Percentiles rank a stretch among this genome's conserved stretches.
Evolutionary conservation across 768 basidiomycete genomes (phyloP).

Genomic region (Tylopilus cervinicoccineus): DNA sequence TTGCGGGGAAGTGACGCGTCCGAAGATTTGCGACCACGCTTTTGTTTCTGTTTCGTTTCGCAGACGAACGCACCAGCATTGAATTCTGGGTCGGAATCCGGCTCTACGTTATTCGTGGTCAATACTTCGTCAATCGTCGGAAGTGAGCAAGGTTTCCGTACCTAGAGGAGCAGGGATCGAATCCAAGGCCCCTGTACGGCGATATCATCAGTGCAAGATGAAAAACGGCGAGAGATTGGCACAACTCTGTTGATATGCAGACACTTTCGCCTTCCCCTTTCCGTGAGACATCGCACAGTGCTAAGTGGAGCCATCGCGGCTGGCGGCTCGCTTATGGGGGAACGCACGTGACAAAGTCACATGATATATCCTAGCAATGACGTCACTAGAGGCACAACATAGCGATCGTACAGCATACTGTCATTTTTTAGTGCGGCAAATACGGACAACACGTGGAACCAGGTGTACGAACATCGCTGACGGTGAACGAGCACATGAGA

Average conservation of each 20-base stretch:
- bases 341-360: conserved; percentile 18
- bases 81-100: conserved; percentile 33
- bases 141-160: conserved; percentile 2
- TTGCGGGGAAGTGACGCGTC: conserved; percentile 16
- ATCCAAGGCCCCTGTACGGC: conserved; percentile 14
- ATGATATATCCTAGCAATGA: no score
- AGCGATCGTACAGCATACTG: conserved; percentile 28
- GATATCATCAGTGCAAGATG: not conserved
- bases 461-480: conserved; percentile 18
- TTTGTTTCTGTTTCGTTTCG: conserved; percentile 24
- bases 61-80: conserved; percentile 28
- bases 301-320: not conserved
- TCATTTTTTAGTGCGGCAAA: conserved; percentile 29
- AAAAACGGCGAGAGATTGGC: not conserved
- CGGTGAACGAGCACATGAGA: conserved; percentile 25
- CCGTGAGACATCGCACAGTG: conserved; percentile 16
- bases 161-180: conserved; percentile 38
- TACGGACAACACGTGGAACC: conserved; percentile 29
- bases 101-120: conserved; percentile 16
- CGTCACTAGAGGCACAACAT: not conserved
- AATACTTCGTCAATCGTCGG: not conserved
- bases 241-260: conserved; percentile 23
- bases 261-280: conserved; percentile 10
- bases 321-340: not conserved
- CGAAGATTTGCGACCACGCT: conserved; percentile 15